Conservation (phyloP, 2,329 filamentous ascomycete genomes). For the Fusarium virguliforme region DNA sequence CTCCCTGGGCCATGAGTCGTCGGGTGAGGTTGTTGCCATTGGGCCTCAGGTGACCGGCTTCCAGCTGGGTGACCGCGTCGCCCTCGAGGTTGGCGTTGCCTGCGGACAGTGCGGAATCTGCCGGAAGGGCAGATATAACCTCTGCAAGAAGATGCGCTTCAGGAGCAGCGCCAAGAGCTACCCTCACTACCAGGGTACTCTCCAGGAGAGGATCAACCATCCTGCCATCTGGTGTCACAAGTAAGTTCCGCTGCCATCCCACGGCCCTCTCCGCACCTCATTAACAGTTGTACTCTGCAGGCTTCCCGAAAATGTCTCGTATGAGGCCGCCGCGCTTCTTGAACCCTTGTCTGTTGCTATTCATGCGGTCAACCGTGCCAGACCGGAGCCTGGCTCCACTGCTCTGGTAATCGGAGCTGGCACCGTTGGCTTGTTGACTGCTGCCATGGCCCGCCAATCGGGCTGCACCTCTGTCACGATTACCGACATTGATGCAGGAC, state of each 20-base stretch:
- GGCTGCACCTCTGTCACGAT: conserved; percentile 74
- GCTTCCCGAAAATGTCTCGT: conserved; percentile 72
- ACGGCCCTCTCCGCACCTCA: not conserved
- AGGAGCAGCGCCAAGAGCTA: conserved; percentile 74
- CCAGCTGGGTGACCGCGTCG: conserved; percentile 70
- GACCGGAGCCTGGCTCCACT: conserved; percentile 67
- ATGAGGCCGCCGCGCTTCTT: conserved; percentile 72
- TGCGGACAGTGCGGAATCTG: conserved; percentile 69
- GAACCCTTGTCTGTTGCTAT: conserved; percentile 76
- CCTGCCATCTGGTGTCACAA: conserved; percentile 75
- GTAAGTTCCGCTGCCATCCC: conserved; percentile 56
- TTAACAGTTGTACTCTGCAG: conserved; percentile 54
- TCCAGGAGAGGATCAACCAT: conserved; percentile 76
- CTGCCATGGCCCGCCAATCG: conserved; percentile 74
- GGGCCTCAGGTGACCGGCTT: conserved; percentile 69
- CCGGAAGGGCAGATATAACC: conserved; percentile 71
- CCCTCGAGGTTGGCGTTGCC: conserved; percentile 71
- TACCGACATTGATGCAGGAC: conserved; percentile 72
- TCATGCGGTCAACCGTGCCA: conserved; percentile 72
- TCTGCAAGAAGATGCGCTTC: conserved; percentile 75
- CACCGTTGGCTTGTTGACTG: conserved; percentile 74
- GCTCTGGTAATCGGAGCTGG: conserved; percentile 77
- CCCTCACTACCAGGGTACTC: conserved; percentile 75
- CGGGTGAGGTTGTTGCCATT: conserved; percentile 71
- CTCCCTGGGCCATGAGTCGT: conserved; percentile 76